A percentile compares a stretch with the other conserved stretches of the same genome.
Conservation (phyloP, 164 flowering plant species). For the Sedum album region DNA sequence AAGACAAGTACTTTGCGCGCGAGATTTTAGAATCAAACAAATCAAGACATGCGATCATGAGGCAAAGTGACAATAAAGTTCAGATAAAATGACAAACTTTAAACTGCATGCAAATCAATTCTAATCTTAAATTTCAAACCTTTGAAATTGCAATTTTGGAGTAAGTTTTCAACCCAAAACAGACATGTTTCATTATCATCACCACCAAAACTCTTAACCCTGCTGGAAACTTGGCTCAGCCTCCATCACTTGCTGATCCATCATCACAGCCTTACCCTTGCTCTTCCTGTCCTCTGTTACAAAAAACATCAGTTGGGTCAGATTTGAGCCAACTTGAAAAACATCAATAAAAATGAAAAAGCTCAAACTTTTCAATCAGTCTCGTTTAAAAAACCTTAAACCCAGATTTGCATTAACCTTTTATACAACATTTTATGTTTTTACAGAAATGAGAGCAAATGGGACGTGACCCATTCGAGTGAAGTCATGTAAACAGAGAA, state of each 20-base stretch:
- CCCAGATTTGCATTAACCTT: too few species aligned
- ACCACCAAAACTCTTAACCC: slow-evolving; percentile 1
- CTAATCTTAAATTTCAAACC: not conserved
- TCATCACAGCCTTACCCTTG: not conserved
- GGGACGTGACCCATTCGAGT: too few species aligned
- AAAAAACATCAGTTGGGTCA: not conserved
- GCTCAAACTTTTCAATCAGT: too few species aligned
- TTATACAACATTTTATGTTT: too few species aligned
- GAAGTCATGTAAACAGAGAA: too few species aligned
- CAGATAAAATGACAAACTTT: not conserved
- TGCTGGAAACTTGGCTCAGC: not conserved
- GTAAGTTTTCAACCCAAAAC: not conserved
- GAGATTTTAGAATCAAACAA: not conserved
- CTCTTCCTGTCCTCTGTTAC: not conserved
- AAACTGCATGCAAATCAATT: not conserved
- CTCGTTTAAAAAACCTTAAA: too few species aligned
- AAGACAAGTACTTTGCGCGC: not conserved
- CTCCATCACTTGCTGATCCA: not conserved
- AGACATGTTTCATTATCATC: slow-evolving; percentile 2
- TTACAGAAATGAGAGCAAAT: too few species aligned
- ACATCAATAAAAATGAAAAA: too few species aligned
- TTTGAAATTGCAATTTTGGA: not conserved
- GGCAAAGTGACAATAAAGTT: not conserved
- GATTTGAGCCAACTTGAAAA: not conserved
- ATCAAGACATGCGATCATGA: not conserved